These are phyloP conservation scores for Geosmithia flava DNA, from an alignment of 2,329 filamentous ascomycete genomes.

Conservation along the genomic window DNA sequence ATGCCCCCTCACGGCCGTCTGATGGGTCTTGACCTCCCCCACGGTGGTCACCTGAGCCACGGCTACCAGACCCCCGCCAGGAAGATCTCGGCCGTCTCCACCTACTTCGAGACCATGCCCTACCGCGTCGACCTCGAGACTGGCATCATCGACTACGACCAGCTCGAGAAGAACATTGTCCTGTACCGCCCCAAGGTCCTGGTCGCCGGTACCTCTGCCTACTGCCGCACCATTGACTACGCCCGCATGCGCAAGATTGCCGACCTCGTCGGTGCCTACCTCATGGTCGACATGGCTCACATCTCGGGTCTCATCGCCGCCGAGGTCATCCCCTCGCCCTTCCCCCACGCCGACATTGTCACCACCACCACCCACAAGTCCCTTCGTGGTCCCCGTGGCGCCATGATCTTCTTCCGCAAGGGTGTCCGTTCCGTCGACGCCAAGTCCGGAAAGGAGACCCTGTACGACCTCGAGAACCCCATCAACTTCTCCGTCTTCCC, in stretches of 20 bases:
- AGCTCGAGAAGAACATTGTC: conserved; percentile 76
- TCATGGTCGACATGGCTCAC: conserved; percentile 96
- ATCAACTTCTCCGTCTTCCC: conserved; percentile 99
- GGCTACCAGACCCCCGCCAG: conserved; percentile 92
- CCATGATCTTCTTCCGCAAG: conserved; percentile 99
- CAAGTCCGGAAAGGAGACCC: conserved; percentile 79
- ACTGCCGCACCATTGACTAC: conserved; percentile 97
- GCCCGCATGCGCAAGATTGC: conserved; percentile 91
- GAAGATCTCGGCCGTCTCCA: conserved; percentile 97
- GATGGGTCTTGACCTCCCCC: conserved; percentile 92
- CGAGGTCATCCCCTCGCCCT: conserved; percentile 86
- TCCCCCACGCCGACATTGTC: conserved; percentile 86
- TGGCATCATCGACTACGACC: conserved; percentile 94
- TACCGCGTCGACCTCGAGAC: conserved; percentile 85
- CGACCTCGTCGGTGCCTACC: conserved; percentile 85
- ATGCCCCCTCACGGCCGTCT: conserved; percentile 91
- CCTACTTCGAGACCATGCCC: conserved; percentile 98
- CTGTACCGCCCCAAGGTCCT: conserved; percentile 95
- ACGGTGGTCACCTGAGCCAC: conserved; percentile 90
- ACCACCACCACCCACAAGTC: conserved; percentile 99
- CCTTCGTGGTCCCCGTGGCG: conserved; percentile 88
- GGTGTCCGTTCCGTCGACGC: conserved; percentile 80
- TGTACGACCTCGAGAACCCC: conserved; percentile 87
- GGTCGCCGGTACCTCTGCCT: conserved; percentile 92
- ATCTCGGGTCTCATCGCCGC: conserved; percentile 94